phyloP scores from a whole-genome alignment of 306 rosid genomes.

The Malus orientalis region DNA sequence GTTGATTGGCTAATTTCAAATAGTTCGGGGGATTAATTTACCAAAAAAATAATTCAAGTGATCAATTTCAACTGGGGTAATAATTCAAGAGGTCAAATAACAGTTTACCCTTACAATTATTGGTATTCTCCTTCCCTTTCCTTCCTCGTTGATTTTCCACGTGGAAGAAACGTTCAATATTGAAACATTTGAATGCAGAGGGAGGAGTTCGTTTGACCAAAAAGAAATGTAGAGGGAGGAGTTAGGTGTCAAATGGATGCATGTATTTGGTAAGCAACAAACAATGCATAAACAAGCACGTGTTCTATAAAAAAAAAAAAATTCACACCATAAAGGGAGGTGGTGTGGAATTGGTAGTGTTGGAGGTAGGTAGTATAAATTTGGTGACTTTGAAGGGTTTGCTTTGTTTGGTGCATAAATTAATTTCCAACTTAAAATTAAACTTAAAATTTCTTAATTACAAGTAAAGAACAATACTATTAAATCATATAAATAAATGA shows the following conservation, averaged over 20 bases:
- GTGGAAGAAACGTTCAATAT: background rate
- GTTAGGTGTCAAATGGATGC: background rate
- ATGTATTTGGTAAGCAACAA: background rate
- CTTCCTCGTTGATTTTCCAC: background rate
- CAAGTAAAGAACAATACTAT: too few relatives aligned
- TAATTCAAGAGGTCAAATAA: too few relatives aligned
- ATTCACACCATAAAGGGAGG: background rate
- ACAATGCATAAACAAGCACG: background rate
- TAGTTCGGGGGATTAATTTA: too few relatives aligned
- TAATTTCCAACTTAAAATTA: too few relatives aligned
- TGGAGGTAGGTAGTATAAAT: conserved; percentile 26
- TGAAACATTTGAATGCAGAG: background rate
- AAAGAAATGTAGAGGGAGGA: too few relatives aligned
- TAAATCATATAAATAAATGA: too few relatives aligned
- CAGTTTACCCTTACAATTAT: background rate
- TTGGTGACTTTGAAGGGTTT: too few relatives aligned
- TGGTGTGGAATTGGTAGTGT: background rate
- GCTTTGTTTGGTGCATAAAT: too few relatives aligned
- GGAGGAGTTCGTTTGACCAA: background rate
- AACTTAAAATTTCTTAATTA: too few relatives aligned
- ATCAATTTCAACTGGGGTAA: too few relatives aligned
- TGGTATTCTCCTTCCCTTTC: background rate
- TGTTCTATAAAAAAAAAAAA: background rate
- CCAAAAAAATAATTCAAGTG: too few relatives aligned
- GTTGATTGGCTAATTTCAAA: too few relatives aligned